Percentiles rank a stretch among this genome's conserved stretches.
These are phyloP conservation scores for Gamsiella multidivaricata DNA, from an alignment of 192 early-diverging fungal species.

Conservation along the genomic window DNA sequence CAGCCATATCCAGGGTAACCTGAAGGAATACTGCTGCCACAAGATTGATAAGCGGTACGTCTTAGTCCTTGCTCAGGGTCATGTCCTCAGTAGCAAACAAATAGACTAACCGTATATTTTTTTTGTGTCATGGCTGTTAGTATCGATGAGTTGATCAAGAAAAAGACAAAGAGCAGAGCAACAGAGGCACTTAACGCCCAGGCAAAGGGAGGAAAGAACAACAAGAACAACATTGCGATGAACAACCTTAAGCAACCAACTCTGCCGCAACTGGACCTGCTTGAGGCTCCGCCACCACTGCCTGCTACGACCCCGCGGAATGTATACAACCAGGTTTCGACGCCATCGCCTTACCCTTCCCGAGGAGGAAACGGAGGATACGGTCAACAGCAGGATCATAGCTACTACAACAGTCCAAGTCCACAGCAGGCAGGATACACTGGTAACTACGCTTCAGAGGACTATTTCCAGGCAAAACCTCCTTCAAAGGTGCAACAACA, in stretches of 20 bases:
- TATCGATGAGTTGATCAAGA: slow-evolving; percentile 40
- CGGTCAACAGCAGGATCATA: slow-evolving; percentile 24
- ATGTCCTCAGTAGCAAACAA: no score
- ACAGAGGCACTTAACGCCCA: slow-evolving; percentile 4
- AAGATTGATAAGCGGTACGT: slow-evolving; percentile 89
- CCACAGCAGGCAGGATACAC: slow-evolving; percentile 28
- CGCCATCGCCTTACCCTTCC: not conserved
- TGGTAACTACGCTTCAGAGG: slow-evolving; percentile 19
- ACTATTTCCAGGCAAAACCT: slow-evolving; percentile 48
- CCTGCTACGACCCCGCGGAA: slow-evolving; percentile 16
- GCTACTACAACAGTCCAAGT: slow-evolving; percentile 16
- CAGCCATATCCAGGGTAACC: slow-evolving; percentile 82
- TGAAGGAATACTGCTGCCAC: slow-evolving; percentile 91
- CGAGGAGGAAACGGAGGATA: not conserved
- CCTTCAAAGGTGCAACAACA: not conserved
- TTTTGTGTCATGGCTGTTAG: slow-evolving; percentile 16
- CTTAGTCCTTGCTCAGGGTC: no score
- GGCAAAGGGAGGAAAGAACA: slow-evolving; percentile 17
- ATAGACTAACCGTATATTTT: not conserved
- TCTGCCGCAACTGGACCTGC: slow-evolving; percentile 32
- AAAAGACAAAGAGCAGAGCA: slow-evolving; percentile 40
- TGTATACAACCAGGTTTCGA: slow-evolving; percentile 4
- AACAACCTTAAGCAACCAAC: slow-evolving; percentile 27
- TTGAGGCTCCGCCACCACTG: slow-evolving; percentile 8
- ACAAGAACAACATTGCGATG: slow-evolving; percentile 35